Conservation (phyloP, 225 moss, liverwort and hornwort species). For the Asterella californica region DNA sequence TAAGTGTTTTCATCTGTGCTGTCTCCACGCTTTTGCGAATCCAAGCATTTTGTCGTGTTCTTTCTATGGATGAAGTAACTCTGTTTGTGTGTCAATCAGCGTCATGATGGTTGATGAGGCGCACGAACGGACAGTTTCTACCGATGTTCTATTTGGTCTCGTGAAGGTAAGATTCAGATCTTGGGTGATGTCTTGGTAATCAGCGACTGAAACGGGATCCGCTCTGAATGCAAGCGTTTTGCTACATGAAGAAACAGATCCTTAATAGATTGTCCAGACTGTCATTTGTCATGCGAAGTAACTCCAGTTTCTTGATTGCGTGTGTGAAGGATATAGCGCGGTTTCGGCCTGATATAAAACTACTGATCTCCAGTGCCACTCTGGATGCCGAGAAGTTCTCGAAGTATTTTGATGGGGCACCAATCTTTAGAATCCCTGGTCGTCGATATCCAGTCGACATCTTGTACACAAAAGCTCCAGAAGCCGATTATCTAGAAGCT, state of each 20-base stretch:
- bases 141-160: slow-evolving; percentile 86
- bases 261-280: neutral
- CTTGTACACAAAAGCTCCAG: slow-evolving; percentile 84
- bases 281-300: neutral
- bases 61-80: neutral
- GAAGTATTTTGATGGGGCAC: slow-evolving; percentile 83
- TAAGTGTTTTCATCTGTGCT: neutral
- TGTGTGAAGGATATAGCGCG: slow-evolving; percentile 74
- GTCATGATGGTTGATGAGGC: slow-evolving; percentile 99
- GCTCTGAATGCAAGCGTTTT: neutral
- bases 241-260: neutral
- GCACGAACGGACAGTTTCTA: slow-evolving; percentile 93
- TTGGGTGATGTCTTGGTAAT: neutral
- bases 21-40: neutral
- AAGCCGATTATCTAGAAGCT: slow-evolving; percentile 95
- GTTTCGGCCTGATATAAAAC: slow-evolving; percentile 90
- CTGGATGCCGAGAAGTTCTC: slow-evolving; percentile 91
- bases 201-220: neutral
- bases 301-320: neutral
- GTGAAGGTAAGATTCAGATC: slow-evolving; percentile 53
- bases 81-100: slow-evolving; percentile 32
- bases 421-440: slow-evolving; percentile 93
- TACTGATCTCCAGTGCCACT: slow-evolving; percentile 92
- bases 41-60: neutral
- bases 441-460: slow-evolving; percentile 87